Conservation (phyloP, 768 basidiomycete species). For the Mycena alexandri region DNA sequence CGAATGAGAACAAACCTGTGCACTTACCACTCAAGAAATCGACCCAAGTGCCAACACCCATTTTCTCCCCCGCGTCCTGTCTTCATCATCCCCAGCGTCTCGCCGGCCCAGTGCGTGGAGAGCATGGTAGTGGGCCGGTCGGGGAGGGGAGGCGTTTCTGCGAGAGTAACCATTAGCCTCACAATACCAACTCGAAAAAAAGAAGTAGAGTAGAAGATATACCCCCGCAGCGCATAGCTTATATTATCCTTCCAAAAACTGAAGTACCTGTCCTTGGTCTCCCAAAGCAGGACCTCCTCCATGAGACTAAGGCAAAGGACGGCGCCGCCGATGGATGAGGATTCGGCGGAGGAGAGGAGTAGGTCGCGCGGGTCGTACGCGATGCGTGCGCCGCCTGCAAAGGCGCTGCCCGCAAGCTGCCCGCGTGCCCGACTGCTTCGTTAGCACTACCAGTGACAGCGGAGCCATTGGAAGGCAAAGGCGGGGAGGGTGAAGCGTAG, state of each 20-base stretch:
- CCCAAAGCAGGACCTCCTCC: slow-evolving; percentile 97
- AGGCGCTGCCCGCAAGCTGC: no score
- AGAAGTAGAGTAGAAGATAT: slow-evolving; percentile 70
- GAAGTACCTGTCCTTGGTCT: slow-evolving; percentile 97
- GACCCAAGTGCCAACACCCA: slow-evolving; percentile 92
- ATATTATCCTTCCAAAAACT: slow-evolving; percentile 99
- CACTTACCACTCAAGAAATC: slow-evolving; percentile 95
- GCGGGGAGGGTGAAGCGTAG: no score
- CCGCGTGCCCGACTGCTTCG: no score
- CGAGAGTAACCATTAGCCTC: neutral
- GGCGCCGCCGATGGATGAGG: slow-evolving; percentile 73
- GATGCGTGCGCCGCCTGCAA: slow-evolving; percentile 88
- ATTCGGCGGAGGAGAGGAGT: slow-evolving; percentile 74
- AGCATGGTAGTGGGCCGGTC: slow-evolving; percentile 29
- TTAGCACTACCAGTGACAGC: no score
- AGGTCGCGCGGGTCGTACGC: slow-evolving; percentile 95
- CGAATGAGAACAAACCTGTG: no score
- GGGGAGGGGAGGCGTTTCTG: slow-evolving; percentile 31
- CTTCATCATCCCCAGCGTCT: slow-evolving; percentile 85
- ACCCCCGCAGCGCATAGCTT: slow-evolving; percentile 96
- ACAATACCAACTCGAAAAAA: no score
- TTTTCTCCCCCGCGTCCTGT: slow-evolving; percentile 72
- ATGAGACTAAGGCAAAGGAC: slow-evolving; percentile 92
- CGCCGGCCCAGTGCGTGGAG: slow-evolving; percentile 87
- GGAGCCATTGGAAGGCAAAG: no score